Conservation (phyloP, 2,329 filamentous ascomycete genomes). For the Stemphylium beticola region DNA sequence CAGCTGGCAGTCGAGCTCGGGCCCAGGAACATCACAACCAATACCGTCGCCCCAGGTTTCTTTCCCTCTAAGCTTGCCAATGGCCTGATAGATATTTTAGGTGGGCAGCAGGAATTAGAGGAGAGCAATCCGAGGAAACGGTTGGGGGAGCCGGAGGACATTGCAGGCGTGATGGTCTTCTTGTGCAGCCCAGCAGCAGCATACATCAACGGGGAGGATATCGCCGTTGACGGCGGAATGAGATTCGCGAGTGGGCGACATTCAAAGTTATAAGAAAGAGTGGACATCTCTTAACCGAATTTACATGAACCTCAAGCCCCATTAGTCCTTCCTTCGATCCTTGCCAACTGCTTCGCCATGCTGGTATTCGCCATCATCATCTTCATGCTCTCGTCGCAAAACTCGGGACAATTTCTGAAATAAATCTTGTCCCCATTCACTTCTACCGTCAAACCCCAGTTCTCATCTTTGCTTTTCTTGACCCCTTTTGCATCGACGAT, state of each 20-base stretch:
- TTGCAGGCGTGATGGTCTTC: conserved; percentile 48
- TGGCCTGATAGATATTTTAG: conserved; percentile 47
- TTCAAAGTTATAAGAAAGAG: conserved; percentile 30
- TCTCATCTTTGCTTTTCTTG: conserved; percentile 25
- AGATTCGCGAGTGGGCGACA: conserved; percentile 34
- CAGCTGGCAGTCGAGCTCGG: conserved; percentile 50
- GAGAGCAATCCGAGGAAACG: conserved; percentile 41
- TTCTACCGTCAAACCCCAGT: conserved; percentile 38
- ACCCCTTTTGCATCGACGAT: conserved; percentile 33
- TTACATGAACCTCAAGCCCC: background rate
- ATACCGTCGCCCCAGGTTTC: conserved; percentile 50
- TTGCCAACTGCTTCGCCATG: conserved; percentile 35
- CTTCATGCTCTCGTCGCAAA: conserved; percentile 37
- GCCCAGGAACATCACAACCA: conserved; percentile 49
- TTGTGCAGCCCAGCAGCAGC: conserved; percentile 37
- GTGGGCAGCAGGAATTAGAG: conserved; percentile 51
- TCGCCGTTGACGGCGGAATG: conserved; percentile 40
- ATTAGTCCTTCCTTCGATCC: conserved; percentile 28
- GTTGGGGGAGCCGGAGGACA: conserved; percentile 45
- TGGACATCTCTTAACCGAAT: background rate
- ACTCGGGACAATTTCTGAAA: conserved; percentile 27
- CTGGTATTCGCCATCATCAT: conserved; percentile 39
- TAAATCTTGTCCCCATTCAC: conserved; percentile 37
- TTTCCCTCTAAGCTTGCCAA: conserved; percentile 48
- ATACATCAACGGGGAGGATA: conserved; percentile 45